Evolutionary conservation across 2,329 filamentous ascomycete species (phyloP).

Genomic region (Tolypocladium amazonense): DNA sequence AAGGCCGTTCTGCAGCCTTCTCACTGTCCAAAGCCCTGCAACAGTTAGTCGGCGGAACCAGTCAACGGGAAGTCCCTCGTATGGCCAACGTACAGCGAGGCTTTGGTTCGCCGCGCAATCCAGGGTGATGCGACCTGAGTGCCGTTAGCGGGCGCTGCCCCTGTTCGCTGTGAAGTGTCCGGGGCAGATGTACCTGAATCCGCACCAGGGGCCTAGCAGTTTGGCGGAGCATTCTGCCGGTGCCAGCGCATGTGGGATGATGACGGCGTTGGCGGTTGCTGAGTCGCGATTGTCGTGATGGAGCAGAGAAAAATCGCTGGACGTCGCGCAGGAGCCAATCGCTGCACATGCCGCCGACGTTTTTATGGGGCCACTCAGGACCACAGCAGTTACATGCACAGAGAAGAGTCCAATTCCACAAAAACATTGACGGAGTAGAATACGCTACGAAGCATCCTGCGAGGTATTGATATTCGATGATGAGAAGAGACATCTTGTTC

Average conservation of each 20-base stretch:
- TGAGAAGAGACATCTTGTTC: not conserved
- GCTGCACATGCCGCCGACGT: not conserved
- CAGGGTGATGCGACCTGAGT: constrained; percentile 1
- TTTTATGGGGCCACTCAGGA: not conserved
- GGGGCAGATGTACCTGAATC: constrained; percentile 10
- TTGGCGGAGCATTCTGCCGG: constrained; percentile 19
- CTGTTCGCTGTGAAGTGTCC: not conserved
- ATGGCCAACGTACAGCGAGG: constrained; percentile 1
- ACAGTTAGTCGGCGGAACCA: not conserved
- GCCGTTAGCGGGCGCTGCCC: not conserved
- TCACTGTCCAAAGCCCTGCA: not conserved
- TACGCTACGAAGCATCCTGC: not conserved
- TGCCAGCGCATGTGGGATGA: constrained; percentile 6
- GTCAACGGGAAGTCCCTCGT: not conserved
- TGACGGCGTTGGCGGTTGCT: not conserved
- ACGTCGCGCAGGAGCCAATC: not conserved
- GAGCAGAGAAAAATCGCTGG: not conserved
- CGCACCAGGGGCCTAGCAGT: constrained; percentile 12
- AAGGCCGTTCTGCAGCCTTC: not conserved
- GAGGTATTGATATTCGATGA: not conserved
- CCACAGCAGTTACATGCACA: not conserved
- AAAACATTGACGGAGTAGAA: not conserved
- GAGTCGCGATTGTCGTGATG: constrained; percentile 3
- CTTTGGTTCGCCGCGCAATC: not conserved
- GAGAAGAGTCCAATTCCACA: not conserved